These are phyloP conservation scores for Saccharum spontaneum DNA, from an alignment of 176 grass and related monocot genomes.

Conservation along the genomic window DNA sequence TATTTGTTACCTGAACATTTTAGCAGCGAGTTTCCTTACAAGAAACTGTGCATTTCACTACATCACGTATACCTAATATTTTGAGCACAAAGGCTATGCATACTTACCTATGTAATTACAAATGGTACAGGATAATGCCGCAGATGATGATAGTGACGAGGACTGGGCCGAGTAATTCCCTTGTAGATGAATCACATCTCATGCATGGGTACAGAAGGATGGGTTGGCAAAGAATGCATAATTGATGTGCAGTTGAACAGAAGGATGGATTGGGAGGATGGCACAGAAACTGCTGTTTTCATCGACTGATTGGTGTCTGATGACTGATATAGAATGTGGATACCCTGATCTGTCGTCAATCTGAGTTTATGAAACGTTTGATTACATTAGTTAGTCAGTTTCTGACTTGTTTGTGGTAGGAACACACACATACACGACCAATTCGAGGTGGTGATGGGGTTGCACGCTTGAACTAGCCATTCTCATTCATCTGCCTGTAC, in stretches of 20 bases:
- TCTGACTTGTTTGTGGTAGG: neutral
- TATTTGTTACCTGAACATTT: neutral
- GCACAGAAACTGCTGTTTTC: neutral
- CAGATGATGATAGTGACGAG: slow-evolving; percentile 55
- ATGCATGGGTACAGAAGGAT: neutral
- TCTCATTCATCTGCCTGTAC: too few relatives aligned
- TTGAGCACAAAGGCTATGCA: neutral
- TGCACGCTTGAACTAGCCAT: neutral
- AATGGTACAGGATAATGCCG: slow-evolving; percentile 17
- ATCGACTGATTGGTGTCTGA: neutral
- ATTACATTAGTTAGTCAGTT: neutral
- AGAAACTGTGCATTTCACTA: neutral
- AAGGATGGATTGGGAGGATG: neutral
- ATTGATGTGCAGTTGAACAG: neutral
- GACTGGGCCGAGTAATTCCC: slow-evolving; percentile 49
- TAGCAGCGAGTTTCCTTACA: slow-evolving; percentile 10
- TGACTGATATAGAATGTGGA: neutral
- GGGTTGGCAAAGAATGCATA: neutral
- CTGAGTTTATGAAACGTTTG: neutral
- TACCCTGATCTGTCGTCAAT: neutral
- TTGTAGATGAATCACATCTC: neutral
- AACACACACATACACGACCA: neutral
- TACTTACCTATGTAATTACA: neutral
- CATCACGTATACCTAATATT: neutral
- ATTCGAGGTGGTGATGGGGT: neutral